Evolutionary conservation across 1,284 basidiomycete species (phyloP).

Genomic region (Puccinia coronata): DNA sequence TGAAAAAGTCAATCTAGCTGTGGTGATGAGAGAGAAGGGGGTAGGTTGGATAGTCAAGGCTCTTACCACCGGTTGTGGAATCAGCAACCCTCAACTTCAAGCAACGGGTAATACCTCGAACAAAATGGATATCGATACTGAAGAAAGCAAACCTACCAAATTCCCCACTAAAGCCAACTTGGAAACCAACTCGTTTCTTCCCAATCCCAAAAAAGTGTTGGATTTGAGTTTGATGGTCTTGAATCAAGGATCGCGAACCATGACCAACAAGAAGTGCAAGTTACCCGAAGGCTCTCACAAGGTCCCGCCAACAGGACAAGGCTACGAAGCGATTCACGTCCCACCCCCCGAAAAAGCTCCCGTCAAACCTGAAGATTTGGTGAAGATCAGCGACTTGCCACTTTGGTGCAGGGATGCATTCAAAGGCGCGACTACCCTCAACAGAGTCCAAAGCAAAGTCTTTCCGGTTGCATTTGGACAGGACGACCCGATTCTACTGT

Average conservation of each 20-base stretch:
- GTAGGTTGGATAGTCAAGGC: conserved; percentile 93
- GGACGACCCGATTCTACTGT: conserved; percentile 91
- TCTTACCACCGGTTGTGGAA: conserved; percentile 60
- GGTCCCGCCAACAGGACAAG: conserved; percentile 75
- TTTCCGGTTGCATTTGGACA: conserved; percentile 86
- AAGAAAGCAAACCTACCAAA: conserved; percentile 55
- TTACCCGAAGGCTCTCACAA: conserved; percentile 98
- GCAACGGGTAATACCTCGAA: conserved; percentile 32
- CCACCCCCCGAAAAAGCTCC: conserved; percentile 85
- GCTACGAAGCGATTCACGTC: conserved; percentile 97
- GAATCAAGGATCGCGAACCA: conserved; percentile 90
- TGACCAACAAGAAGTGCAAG: conserved; percentile 98
- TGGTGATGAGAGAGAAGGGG: conserved; percentile 96
- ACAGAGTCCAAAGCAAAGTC: conserved; percentile 89
- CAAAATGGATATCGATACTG: conserved; percentile 72
- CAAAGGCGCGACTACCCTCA: conserved; percentile 71
- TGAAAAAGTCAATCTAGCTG: conserved; percentile 89
- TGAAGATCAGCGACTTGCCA: conserved; percentile 76
- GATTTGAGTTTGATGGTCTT: conserved; percentile 96
- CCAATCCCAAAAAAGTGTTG: conserved; percentile 77
- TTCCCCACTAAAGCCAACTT: conserved; percentile 86
- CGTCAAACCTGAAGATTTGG: conserved; percentile 65
- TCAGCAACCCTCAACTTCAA: conserved; percentile 51
- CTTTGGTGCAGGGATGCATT: conserved; percentile 86
- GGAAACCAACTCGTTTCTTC: conserved; percentile 77